A percentile compares a stretch with the other conserved stretches of the same genome.
Conservation (phyloP, 2,329 filamentous ascomycete species). For the Microcyclospora pomicola region DNA sequence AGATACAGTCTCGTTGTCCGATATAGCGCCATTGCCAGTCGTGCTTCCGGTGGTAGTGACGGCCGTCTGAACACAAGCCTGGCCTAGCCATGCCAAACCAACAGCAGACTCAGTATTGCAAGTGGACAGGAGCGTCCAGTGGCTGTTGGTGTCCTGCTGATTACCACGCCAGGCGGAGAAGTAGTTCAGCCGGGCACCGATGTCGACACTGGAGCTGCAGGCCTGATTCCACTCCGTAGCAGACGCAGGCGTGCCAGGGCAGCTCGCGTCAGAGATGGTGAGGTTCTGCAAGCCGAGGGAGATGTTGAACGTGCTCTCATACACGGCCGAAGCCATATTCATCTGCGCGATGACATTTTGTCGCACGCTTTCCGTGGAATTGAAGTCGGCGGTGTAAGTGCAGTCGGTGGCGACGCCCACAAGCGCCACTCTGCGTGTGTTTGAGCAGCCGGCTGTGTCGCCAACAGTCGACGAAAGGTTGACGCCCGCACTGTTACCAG, state of each 20-base stretch:
- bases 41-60: constrained; percentile 30
- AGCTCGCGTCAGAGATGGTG: constrained; percentile 60
- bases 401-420: constrained; percentile 90
- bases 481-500: constrained; percentile 64
- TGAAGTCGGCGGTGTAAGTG: constrained; percentile 64
- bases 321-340: constrained; percentile 75
- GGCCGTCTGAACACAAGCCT: constrained; percentile 55
- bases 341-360: constrained; percentile 70
- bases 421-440: constrained; percentile 78
- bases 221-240: constrained; percentile 72
- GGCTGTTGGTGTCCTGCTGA: constrained; percentile 67
- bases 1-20: constrained; percentile 53
- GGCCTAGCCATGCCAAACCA: constrained; percentile 83
- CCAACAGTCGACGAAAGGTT: constrained; percentile 72
- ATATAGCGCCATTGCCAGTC: constrained; percentile 21
- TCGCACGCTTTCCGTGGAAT: constrained; percentile 48
- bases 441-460: constrained; percentile 69
- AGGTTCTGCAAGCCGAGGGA: constrained; percentile 80
- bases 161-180: constrained; percentile 83
- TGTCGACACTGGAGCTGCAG: constrained; percentile 49
- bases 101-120: constrained; percentile 76
- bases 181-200: constrained; percentile 66
- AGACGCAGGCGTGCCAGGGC: constrained; percentile 53
- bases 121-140: constrained; percentile 79
- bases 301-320: constrained; percentile 88